These are phyloP conservation scores for Sporothrix inflata DNA, from an alignment of 2,329 filamentous ascomycete genomes.

Conservation along the genomic window DNA sequence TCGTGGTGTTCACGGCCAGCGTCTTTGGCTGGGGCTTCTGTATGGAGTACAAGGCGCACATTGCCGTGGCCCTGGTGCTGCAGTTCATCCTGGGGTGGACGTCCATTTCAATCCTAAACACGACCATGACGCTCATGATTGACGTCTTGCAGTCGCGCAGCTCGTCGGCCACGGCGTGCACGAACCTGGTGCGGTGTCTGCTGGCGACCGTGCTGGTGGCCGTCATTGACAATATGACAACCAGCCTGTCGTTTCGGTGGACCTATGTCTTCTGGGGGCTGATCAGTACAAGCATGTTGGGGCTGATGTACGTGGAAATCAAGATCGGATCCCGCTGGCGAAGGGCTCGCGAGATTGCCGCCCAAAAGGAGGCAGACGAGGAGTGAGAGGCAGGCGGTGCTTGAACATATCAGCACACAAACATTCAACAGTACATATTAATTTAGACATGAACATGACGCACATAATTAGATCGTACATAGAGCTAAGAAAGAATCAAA, in stretches of 20 bases:
- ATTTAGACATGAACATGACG: background rate
- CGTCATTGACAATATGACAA: slow-evolving; percentile 38
- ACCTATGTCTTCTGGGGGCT: slow-evolving; percentile 31
- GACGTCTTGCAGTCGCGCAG: slow-evolving; percentile 40
- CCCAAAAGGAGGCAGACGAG: background rate
- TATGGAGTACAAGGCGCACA: slow-evolving; percentile 35
- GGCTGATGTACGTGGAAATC: slow-evolving; percentile 28
- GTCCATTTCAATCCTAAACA: slow-evolving; percentile 41
- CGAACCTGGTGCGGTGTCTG: slow-evolving; percentile 40
- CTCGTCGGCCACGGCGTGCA: slow-evolving; percentile 40
- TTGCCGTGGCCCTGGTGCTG: slow-evolving; percentile 37
- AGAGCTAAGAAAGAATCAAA: background rate
- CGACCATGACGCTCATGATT: slow-evolving; percentile 42
- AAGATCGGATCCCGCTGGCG: slow-evolving; percentile 26
- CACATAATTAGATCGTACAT: background rate
- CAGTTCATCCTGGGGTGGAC: slow-evolving; percentile 39
- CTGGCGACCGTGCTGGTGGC: slow-evolving; percentile 39
- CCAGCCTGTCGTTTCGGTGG: slow-evolving; percentile 24
- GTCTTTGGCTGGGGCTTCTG: slow-evolving; percentile 40
- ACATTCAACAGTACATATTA: background rate
- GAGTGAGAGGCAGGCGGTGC: background rate
- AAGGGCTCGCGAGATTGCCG: slow-evolving; percentile 13
- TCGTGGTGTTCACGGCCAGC: slow-evolving; percentile 36
- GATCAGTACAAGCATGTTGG: slow-evolving; percentile 28
- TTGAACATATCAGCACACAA: too few relatives aligned